Conservation (phyloP, 1,139 yeast genomes). For the Lodderomyces elongisporus region DNA sequence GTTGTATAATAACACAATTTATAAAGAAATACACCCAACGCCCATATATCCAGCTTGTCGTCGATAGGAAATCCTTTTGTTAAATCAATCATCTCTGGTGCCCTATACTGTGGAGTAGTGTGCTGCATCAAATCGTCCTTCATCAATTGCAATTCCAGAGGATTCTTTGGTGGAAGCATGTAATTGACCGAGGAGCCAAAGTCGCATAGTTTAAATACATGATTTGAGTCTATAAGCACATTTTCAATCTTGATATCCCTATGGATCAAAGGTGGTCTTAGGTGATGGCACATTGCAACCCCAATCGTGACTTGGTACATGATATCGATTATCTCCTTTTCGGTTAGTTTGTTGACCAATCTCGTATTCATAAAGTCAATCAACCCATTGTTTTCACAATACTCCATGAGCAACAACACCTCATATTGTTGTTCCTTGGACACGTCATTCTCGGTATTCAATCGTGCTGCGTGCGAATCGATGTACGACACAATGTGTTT, state of each 20-base stretch:
- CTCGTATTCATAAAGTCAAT: constrained; percentile 95
- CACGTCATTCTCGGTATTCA: constrained; percentile 11
- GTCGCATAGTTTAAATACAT: constrained; percentile 80
- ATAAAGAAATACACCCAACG: constrained; percentile 85
- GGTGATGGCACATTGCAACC: constrained; percentile 82
- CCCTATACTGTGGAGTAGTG: constrained; percentile 95
- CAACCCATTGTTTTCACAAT: constrained; percentile 79
- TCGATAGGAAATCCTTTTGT: constrained; percentile 82
- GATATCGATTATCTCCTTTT: constrained; percentile 74
- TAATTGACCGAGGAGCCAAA: constrained; percentile 87
- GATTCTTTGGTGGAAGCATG: constrained; percentile 57
- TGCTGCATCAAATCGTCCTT: constrained; percentile 84
- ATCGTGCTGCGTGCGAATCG: constrained; percentile 92
- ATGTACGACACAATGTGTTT: constrained; percentile 80
- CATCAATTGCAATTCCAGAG: constrained; percentile 60
- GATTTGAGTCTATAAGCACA: constrained; percentile 71
- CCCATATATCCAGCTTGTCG: constrained; percentile 96
- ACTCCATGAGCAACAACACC: constrained; percentile 88
- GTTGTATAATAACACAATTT: constrained; percentile 91
- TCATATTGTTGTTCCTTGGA: constrained; percentile 55
- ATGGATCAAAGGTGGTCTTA: constrained; percentile 78
- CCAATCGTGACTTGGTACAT: constrained; percentile 82
- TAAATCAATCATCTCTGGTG: constrained; percentile 95
- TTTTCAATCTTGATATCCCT: constrained; percentile 95
- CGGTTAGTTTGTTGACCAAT: constrained; percentile 72